Conservation (phyloP, 1,139 yeast genomes). For the Pichia cactophila region DNA sequence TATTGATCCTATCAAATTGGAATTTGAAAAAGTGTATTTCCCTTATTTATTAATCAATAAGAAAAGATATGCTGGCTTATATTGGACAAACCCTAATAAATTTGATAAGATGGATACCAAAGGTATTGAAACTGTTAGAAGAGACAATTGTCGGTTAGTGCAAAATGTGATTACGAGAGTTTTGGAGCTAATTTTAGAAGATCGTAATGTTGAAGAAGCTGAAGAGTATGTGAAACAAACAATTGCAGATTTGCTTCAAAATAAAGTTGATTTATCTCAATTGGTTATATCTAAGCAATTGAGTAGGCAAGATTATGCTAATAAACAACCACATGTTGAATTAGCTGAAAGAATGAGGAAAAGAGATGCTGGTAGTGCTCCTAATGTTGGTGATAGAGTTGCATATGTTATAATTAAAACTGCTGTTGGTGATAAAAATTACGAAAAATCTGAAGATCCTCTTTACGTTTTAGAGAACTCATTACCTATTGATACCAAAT, state of each 20-base stretch:
- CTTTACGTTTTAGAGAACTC: conserved; percentile 86
- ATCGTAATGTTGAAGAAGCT: conserved; percentile 84
- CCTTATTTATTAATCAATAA: conserved; percentile 92
- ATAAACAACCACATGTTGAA: conserved; percentile 95
- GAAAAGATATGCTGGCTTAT: conserved; percentile 94
- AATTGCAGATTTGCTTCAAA: conserved; percentile 84
- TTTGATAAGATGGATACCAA: conserved; percentile 97
- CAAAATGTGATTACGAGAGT: conserved; percentile 93
- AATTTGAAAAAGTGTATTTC: conserved; percentile 93
- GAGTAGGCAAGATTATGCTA: conserved; percentile 84
- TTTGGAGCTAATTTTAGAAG: conserved; percentile 75
- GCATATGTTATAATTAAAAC: conserved; percentile 90
- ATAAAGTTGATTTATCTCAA: conserved; percentile 86
- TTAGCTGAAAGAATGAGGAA: conserved; percentile 93
- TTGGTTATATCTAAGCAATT: conserved; percentile 90
- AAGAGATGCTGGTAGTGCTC: conserved; percentile 97
- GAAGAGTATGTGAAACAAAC: conserved; percentile 77
- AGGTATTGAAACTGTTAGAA: conserved; percentile 95
- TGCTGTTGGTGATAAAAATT: conserved; percentile 72
- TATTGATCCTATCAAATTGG: conserved; percentile 82
- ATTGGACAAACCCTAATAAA: conserved; percentile 87
- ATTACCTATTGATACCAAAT: conserved; percentile 88
- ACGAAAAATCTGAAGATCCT: conserved; percentile 96
- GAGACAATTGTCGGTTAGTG: conserved; percentile 94
- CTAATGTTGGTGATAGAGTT: conserved; percentile 94